Conservation (phyloP, 768 basidiomycete genomes). For the Tremella yokohamensis region DNA sequence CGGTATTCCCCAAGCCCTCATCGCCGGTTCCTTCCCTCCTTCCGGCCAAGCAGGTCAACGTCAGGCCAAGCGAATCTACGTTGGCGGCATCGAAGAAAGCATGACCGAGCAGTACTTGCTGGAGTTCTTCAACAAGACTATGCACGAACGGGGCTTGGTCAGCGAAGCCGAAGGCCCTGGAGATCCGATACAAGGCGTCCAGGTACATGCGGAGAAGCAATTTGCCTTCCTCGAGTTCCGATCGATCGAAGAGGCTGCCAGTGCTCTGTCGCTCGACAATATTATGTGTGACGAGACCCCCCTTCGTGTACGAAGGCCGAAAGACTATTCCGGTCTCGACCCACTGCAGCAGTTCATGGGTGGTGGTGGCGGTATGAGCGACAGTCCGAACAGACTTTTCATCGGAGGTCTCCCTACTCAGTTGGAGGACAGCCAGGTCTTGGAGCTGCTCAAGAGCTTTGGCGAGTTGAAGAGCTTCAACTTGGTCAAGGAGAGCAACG, state of each 20-base stretch:
- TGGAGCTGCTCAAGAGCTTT: constrained; percentile 94
- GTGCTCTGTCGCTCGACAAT: constrained; percentile 95
- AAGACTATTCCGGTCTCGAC: constrained; percentile 84
- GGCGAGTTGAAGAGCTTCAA: constrained; percentile 98
- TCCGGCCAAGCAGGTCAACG: constrained; percentile 52
- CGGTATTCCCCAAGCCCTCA: constrained; percentile 59
- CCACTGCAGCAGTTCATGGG: constrained; percentile 69
- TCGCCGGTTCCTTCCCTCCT: constrained; percentile 42
- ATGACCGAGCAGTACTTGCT: constrained; percentile 88
- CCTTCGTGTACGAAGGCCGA: constrained; percentile 96
- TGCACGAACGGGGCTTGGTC: constrained; percentile 63
- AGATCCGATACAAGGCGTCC: constrained; percentile 86
- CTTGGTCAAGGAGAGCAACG: constrained; percentile 85
- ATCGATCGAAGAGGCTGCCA: constrained; percentile 90
- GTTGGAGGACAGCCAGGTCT: constrained; percentile 96
- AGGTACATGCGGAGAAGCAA: constrained; percentile 97
- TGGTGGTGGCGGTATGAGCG: constrained; percentile 91
- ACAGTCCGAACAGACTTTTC: constrained; percentile 96
- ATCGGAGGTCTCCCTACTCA: constrained; percentile 93
- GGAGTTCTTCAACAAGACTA: constrained; percentile 93
- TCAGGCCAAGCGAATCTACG: constrained; percentile 91
- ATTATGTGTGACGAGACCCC: constrained; percentile 91
- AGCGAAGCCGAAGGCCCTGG: constrained; percentile 54
- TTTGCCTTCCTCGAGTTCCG: constrained; percentile 99
- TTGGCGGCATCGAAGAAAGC: constrained; percentile 91